Base-by-base conservation (phyloP, 164 flowering plant species). In the Aristolochia californica region DNA sequence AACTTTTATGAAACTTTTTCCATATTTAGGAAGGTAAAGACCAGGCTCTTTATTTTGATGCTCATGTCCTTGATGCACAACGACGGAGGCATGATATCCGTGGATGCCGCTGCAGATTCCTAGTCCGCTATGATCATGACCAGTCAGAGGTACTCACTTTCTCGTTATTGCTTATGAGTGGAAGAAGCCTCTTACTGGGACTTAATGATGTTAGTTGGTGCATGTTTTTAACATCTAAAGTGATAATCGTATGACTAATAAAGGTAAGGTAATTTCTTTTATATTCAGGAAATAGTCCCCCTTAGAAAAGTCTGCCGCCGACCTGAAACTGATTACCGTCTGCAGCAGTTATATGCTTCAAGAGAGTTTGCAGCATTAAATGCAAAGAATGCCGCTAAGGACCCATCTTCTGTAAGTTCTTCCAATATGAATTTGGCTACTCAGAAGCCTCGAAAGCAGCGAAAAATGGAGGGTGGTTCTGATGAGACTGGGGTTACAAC, bases 21-120 rank as follows among this genome's bases (percentile, higher is more conserved):
- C 40, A 27, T 8, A 60, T 60, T 72, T 77, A 93, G 99, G 99
- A 89, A 80, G 99, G 99, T 54, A 85, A 87, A 75, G 97, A 93
- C 66, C 99, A 93, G 72, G 99, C 99, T 68, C 90, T 93, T 62
- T 93, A 93, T 75, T 93, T 77, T 75, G 97, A 93, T 71, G 97
- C 99, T 25, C 97, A 85, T 75, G 96, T 93, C 47, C 84, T 93
- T 62, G 97, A 93, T 77, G 87, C 97, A 13, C 97, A 93, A 74
- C 74, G 99, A 64, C 70, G 99, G 68, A 82, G 97, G 62, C 97
- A 93, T 74, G 99, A 93, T 78, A 83, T 82, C 12, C 82, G 99
- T 68, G 99, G 99, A 63, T 93, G 99, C 58, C 96, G 99, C 40
- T 93, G 99, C 73, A 77, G 99, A 76, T 89, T 93, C 65, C 77